Conservation (phyloP, 305 asterid genomes). For the Fraxinus angustifolia region DNA sequence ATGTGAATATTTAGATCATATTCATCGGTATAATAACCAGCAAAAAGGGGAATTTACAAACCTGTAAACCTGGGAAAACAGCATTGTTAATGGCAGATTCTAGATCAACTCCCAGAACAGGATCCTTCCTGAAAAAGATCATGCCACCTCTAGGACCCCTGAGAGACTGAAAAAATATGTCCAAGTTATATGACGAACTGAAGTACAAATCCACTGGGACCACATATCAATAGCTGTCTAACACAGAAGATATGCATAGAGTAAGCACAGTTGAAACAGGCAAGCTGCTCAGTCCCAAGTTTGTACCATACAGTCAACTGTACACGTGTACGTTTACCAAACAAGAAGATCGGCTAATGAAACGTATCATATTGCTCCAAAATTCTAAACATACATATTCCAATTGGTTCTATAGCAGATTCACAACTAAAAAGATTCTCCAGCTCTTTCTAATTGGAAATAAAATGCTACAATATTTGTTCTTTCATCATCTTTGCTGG, state of each 20-base stretch:
- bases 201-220: not conserved
- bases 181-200: constrained; percentile 11
- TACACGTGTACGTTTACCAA: not conserved
- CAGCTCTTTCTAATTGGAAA: not conserved
- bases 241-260: not conserved
- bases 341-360: not conserved
- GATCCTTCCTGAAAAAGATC: constrained; percentile 91
- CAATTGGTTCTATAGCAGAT: not conserved
- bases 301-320: not conserved
- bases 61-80: constrained; percentile 96
- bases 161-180: constrained; percentile 59
- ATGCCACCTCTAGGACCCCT: constrained; percentile 99
- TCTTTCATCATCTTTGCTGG: not conserved
- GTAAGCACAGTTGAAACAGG: not conserved
- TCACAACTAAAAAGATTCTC: not conserved
- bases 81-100: constrained; percentile 91
- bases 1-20: not conserved
- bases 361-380: not conserved
- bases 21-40: not conserved
- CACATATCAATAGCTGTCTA: not conserved
- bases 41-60: constrained; percentile 21
- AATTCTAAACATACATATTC: not conserved
- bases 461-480: not conserved
- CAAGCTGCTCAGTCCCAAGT: not conserved
- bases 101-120: constrained; percentile 73